These are phyloP conservation scores for Discostella stelligera DNA, from an alignment of 352 stramenopile species.

Conservation along the genomic window DNA sequence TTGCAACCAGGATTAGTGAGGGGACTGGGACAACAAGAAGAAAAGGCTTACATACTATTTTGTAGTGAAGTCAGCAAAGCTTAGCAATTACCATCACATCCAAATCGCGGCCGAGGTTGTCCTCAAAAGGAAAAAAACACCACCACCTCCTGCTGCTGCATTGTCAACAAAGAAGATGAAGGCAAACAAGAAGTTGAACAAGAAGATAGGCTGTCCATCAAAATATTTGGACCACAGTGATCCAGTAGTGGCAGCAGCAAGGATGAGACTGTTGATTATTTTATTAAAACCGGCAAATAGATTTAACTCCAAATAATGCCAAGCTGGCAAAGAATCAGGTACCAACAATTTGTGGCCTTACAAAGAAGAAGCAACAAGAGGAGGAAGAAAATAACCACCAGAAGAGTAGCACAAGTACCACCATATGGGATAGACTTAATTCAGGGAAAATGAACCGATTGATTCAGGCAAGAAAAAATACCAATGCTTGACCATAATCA, in stretches of 20 bases:
- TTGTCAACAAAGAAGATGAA: neutral
- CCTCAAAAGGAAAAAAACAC: neutral
- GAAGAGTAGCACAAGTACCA: neutral
- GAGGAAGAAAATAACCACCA: neutral
- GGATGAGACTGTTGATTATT: neutral
- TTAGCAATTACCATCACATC: too few relatives aligned
- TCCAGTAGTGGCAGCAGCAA: neutral
- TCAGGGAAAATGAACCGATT: neutral
- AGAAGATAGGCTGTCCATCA: neutral
- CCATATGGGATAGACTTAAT: neutral
- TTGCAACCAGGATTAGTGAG: neutral
- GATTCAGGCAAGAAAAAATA: neutral
- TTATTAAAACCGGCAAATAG: neutral
- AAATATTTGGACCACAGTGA: constrained; percentile 1
- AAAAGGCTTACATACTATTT: neutral
- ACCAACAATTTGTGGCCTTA: neutral
- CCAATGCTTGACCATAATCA: neutral
- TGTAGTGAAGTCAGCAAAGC: too few relatives aligned
- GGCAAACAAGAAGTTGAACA: neutral
- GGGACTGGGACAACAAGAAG: neutral
- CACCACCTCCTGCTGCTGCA: neutral
- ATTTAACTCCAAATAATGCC: too few relatives aligned
- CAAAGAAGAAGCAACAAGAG: neutral
- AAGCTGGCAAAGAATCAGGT: too few relatives aligned
- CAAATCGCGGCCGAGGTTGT: neutral